Conservation (phyloP, 2,329 filamentous ascomycete genomes). For the Beauveria australis region DNA sequence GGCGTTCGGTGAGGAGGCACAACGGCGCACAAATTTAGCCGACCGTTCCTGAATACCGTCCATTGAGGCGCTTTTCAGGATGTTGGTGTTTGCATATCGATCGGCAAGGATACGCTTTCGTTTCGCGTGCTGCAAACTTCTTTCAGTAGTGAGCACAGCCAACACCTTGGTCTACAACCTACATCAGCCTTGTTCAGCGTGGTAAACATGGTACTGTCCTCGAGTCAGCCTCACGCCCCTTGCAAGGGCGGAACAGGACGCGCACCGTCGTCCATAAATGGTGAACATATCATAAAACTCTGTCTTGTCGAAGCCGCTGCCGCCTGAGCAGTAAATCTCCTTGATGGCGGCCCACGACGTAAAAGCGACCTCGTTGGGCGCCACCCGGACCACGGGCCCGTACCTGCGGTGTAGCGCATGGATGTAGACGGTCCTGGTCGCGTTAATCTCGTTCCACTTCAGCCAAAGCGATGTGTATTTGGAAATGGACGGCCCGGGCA, state of each 20-base stretch:
- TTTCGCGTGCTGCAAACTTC: slow-evolving; percentile 44
- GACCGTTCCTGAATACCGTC: slow-evolving; percentile 51
- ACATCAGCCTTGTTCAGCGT: slow-evolving; percentile 47
- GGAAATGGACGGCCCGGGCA: slow-evolving; percentile 42
- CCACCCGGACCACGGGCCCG: slow-evolving; percentile 49
- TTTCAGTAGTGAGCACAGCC: not conserved
- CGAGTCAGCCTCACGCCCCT: slow-evolving; percentile 8
- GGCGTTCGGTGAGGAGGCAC: slow-evolving; percentile 32
- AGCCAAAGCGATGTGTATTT: slow-evolving; percentile 42
- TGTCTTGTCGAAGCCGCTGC: slow-evolving; percentile 58
- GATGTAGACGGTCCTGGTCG: slow-evolving; percentile 44
- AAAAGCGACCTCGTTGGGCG: slow-evolving; percentile 52
- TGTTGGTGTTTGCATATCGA: slow-evolving; percentile 60
- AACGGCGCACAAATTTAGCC: slow-evolving; percentile 45
- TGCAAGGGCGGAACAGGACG: not conserved
- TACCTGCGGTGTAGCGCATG: slow-evolving; percentile 47
- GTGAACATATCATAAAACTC: slow-evolving; percentile 55
- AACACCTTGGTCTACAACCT: slow-evolving; percentile 16
- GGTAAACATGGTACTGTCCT: slow-evolving; percentile 49
- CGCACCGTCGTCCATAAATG: slow-evolving; percentile 47
- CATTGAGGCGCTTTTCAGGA: slow-evolving; percentile 48
- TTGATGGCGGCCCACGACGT: slow-evolving; percentile 47
- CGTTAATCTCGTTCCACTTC: slow-evolving; percentile 49
- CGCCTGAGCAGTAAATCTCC: slow-evolving; percentile 54
- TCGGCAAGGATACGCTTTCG: slow-evolving; percentile 57